phyloP scores from a whole-genome alignment of 2,329 filamentous ascomycete species.

The Trichoderma brevicompactum region DNA sequence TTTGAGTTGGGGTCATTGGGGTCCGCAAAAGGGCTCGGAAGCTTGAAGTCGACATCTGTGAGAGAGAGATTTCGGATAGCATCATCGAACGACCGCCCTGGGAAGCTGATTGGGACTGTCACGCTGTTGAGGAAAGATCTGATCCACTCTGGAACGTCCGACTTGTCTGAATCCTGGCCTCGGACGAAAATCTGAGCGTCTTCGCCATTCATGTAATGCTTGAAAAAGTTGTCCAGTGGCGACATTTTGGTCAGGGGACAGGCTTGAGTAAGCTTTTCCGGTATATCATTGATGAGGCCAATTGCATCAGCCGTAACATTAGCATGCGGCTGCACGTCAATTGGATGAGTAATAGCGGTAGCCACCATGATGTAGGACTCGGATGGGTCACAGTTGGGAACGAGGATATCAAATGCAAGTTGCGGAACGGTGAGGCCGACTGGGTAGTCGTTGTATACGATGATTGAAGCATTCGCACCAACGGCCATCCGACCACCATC shows the following conservation, averaged over 20 bases:
- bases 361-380: slow-evolving; percentile 80
- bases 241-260: slow-evolving; percentile 81
- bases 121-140: slow-evolving; percentile 78
- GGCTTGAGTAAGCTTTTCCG: slow-evolving; percentile 69
- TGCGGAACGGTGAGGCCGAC: slow-evolving; percentile 76
- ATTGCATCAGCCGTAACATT: slow-evolving; percentile 71
- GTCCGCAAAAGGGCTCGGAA: slow-evolving; percentile 80
- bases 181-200: slow-evolving; percentile 81
- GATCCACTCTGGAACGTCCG: slow-evolving; percentile 80
- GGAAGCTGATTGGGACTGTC: slow-evolving; percentile 82
- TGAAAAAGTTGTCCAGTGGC: slow-evolving; percentile 81
- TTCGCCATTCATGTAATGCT: slow-evolving; percentile 79
- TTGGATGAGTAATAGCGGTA: slow-evolving; percentile 68
- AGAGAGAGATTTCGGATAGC: slow-evolving; percentile 88
- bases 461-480: slow-evolving; percentile 76
- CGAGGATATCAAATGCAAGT: slow-evolving; percentile 81
- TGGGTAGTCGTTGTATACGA: slow-evolving; percentile 76
- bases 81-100: slow-evolving; percentile 78
- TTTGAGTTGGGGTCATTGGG: slow-evolving; percentile 72
- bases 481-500: slow-evolving; percentile 64
- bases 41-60: slow-evolving; percentile 79
- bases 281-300: slow-evolving; percentile 73
- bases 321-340: slow-evolving; percentile 70
- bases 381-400: slow-evolving; percentile 75
- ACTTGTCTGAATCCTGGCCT: slow-evolving; percentile 69